phyloP scores from a whole-genome alignment of 106 monocot species.

The Allium fistulosum region DNA sequence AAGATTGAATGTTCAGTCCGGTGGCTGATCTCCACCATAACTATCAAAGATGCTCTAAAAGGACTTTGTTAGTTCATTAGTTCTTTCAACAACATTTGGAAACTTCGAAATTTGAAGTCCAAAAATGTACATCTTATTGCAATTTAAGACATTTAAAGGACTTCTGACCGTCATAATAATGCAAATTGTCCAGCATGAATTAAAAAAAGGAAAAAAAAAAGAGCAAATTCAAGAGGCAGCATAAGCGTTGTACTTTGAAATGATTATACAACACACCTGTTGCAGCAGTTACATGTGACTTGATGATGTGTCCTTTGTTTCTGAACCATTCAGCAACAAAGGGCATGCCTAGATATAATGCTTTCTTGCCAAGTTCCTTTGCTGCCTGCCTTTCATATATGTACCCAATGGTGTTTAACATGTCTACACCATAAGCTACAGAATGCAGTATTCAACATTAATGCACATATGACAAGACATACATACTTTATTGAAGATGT shows the following conservation, averaged over 20 bases:
- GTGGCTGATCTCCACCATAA: too few species aligned
- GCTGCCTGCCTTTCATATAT: conserved; percentile 94
- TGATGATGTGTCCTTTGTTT: conserved; percentile 97
- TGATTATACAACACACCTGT: conserved; percentile 41
- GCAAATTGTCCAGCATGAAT: not conserved
- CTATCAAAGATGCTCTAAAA: too few species aligned
- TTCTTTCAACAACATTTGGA: too few species aligned
- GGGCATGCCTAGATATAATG: conserved; percentile 80
- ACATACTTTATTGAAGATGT: too few species aligned
- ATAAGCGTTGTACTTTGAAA: not conserved
- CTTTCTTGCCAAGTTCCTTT: conserved; percentile 93
- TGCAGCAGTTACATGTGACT: conserved; percentile 94
- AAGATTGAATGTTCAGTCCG: too few species aligned
- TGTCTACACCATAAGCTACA: conserved; percentile 93
- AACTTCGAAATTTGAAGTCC: not conserved
- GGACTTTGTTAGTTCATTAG: too few species aligned
- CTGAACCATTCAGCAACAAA: conserved; percentile 99
- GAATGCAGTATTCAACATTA: not conserved
- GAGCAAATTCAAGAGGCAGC: not conserved
- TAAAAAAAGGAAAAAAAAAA: not conserved
- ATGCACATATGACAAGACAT: too few species aligned
- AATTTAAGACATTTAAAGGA: too few species aligned
- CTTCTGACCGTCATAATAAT: not conserved
- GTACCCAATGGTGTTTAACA: conserved; percentile 96
- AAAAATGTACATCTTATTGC: not conserved